These are phyloP conservation scores for Neofusicoccum sp. DNA, from an alignment of 2,329 filamentous ascomycete species.

Conservation along the genomic window DNA sequence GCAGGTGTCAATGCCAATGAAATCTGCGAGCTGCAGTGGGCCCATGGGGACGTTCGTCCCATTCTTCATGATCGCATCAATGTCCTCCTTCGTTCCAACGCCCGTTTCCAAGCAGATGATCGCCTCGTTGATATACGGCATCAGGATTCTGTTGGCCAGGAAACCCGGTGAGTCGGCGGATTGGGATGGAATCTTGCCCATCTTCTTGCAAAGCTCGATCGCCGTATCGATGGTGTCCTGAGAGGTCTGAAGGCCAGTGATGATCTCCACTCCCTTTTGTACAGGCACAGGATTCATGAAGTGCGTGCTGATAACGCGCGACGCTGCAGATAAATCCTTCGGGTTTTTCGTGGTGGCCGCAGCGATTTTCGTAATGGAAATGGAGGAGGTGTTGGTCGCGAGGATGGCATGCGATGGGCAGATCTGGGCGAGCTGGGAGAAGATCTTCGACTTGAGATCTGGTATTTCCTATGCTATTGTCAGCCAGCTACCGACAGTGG, in stretches of 20 bases:
- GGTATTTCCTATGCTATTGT: slow-evolving; percentile 63
- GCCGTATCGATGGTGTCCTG: slow-evolving; percentile 77
- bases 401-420: slow-evolving; percentile 83
- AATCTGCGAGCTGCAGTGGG: slow-evolving; percentile 87
- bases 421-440: slow-evolving; percentile 75
- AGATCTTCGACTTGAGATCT: slow-evolving; percentile 83
- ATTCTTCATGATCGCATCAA: slow-evolving; percentile 98
- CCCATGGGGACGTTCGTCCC: slow-evolving; percentile 99
- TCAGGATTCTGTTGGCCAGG: slow-evolving; percentile 91
- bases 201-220: slow-evolving; percentile 79
- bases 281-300: slow-evolving; percentile 99
- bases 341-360: slow-evolving; percentile 78
- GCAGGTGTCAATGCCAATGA: slow-evolving; percentile 95
- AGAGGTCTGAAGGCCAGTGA: slow-evolving; percentile 89
- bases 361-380: slow-evolving; percentile 94
- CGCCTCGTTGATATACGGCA: slow-evolving; percentile 99
- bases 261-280: slow-evolving; percentile 97
- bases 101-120: slow-evolving; percentile 94
- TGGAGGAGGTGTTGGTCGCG: slow-evolving; percentile 97
- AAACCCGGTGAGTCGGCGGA: slow-evolving; percentile 92
- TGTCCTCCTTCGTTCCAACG: slow-evolving; percentile 83
- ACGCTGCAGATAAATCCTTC: slow-evolving; percentile 75
- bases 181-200: slow-evolving; percentile 88
- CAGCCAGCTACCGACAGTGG: neutral
- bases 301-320: slow-evolving; percentile 89